Conservation (phyloP, 352 stramenopile genomes). For the Phytophthora gonapodyides region DNA sequence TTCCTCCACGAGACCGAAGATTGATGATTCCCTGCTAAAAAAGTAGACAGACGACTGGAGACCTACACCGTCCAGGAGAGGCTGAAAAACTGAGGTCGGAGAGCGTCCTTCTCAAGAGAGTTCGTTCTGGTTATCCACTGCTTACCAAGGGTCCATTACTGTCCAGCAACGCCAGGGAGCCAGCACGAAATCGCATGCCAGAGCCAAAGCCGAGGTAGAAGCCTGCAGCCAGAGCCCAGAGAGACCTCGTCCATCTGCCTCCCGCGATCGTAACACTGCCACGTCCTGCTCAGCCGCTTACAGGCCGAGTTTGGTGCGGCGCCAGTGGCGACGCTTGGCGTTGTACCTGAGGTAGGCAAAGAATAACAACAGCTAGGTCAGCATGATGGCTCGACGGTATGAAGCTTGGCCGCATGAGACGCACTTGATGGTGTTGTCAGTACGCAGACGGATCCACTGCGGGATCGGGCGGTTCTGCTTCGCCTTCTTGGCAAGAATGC, state of each 20-base stretch:
- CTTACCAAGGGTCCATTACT: slow-evolving; percentile 27
- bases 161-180: slow-evolving; percentile 24
- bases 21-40: too few relatives aligned
- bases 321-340: slow-evolving; percentile 99
- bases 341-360: slow-evolving; percentile 93
- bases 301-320: slow-evolving; percentile 99
- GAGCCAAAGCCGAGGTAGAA: slow-evolving; percentile 4
- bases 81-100: neutral
- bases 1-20: too few relatives aligned
- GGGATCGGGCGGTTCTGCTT: slow-evolving; percentile 99
- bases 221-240: slow-evolving; percentile 13
- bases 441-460: slow-evolving; percentile 99
- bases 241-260: slow-evolving; percentile 31
- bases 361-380: neutral
- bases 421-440: slow-evolving; percentile 98
- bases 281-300: slow-evolving; percentile 83
- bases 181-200: slow-evolving; percentile 32
- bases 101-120: slow-evolving; percentile 40
- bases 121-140: slow-evolving; percentile 46
- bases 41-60: neutral
- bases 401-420: slow-evolving; percentile 14
- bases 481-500: slow-evolving; percentile 99
- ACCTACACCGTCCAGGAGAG: slow-evolving; percentile 1
- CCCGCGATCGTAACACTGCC: slow-evolving; percentile 27
- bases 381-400: neutral